These are phyloP conservation scores for Vigna reflexopilosa DNA, from an alignment of 306 rosid genomes.

Conservation along the genomic window DNA sequence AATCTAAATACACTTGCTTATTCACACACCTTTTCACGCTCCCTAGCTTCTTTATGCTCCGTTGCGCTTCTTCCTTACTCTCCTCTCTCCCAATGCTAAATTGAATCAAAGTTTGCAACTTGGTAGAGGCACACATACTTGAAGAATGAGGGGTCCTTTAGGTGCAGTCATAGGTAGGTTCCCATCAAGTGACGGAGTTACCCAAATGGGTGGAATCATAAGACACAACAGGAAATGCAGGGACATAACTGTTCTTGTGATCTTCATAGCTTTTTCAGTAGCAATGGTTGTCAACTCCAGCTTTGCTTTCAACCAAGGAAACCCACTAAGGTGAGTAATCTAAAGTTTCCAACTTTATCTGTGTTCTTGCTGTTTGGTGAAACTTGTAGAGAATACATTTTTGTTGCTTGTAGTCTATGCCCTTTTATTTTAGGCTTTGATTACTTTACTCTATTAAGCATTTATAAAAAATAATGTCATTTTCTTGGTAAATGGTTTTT, in stretches of 20 bases:
- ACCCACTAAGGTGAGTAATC: conserved; percentile 73
- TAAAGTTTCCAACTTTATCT: conserved; percentile 35
- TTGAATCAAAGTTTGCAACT: conserved; percentile 37
- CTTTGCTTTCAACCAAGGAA: conserved; percentile 91
- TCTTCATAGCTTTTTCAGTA: conserved; percentile 90
- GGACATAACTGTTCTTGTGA: conserved; percentile 72
- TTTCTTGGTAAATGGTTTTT: background rate
- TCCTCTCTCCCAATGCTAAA: conserved; percentile 27
- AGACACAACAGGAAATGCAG: conserved; percentile 87
- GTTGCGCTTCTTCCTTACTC: background rate
- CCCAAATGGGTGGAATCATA: conserved; percentile 80
- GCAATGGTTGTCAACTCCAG: conserved; percentile 97
- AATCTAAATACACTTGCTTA: conserved; percentile 59
- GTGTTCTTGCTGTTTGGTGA: background rate
- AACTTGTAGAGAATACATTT: conserved; percentile 2
- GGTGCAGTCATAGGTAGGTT: conserved; percentile 94
- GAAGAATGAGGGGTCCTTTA: conserved; percentile 90
- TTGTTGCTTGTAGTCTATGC: conserved; percentile 30
- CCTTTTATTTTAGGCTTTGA: conserved; percentile 9
- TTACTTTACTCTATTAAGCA: background rate
- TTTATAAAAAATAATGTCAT: background rate
- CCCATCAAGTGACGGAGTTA: conserved; percentile 91
- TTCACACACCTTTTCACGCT: conserved; percentile 44
- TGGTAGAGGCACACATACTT: conserved; percentile 2
- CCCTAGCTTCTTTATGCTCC: conserved; percentile 24